Conservation (phyloP, 208 protist species). For the Wallacemonas sp. region DNA sequence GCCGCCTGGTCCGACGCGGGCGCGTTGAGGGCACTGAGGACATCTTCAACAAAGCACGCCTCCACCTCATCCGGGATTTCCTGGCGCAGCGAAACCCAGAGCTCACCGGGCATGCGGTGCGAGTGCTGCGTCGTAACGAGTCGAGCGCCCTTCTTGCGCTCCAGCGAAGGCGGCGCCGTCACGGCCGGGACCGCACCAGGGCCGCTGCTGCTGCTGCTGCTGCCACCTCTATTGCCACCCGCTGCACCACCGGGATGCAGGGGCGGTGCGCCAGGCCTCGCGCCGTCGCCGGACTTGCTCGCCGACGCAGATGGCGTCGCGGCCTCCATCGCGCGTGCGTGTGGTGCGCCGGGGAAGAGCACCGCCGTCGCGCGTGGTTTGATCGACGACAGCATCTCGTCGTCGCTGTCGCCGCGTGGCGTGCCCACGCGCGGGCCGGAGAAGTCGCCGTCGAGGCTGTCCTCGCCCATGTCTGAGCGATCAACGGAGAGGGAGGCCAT, state of each 20-base stretch:
- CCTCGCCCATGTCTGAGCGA: not conserved
- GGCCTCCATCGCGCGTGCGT: no score
- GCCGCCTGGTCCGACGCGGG: constrained; percentile 13
- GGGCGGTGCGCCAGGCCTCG: no score
- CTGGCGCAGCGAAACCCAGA: constrained; percentile 31
- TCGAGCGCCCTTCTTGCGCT: not conserved
- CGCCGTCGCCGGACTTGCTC: no score
- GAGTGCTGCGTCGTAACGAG: constrained; percentile 23
- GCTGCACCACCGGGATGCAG: not conserved
- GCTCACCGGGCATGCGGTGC: constrained; percentile 36
- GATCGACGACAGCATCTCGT: not conserved
- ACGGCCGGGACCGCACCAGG: not conserved
- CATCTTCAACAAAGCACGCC: constrained; percentile 29
- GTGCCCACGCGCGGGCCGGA: constrained; percentile 2
- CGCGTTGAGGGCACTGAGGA: constrained; percentile 48
- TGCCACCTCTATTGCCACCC: no score
- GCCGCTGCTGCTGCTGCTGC: no score
- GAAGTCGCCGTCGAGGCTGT: constrained; percentile 1
- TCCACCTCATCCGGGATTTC: constrained; percentile 15
- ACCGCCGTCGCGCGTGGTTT: constrained; percentile 1
- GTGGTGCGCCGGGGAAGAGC: not conserved
- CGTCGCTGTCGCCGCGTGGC: constrained; percentile 4
- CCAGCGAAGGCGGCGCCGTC: constrained; percentile 2
- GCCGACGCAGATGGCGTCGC: no score
- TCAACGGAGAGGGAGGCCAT: not conserved